Evolutionary conservation across 169 alveolate genomes (phyloP).

Genomic region (Cryptosporidium sp.): DNA sequence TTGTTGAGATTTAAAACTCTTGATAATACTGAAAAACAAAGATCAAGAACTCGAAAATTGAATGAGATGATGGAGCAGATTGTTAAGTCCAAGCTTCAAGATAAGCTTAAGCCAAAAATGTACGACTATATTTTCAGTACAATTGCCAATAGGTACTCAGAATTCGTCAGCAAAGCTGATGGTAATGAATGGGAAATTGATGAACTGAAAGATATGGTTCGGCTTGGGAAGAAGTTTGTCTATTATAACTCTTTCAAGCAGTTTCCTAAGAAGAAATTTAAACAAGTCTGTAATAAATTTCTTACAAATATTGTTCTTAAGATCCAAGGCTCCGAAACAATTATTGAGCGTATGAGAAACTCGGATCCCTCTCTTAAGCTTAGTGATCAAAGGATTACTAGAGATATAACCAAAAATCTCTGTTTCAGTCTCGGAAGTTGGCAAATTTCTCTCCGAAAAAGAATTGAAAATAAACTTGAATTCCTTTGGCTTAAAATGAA

Average conservation of each 20-base stretch:
- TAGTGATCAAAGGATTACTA: constrained; percentile 22
- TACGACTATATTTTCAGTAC: background rate
- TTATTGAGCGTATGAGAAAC: constrained; percentile 2
- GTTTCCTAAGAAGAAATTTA: constrained; percentile 33
- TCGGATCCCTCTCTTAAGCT: background rate
- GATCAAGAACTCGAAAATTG: constrained; percentile 20
- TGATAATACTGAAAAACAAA: constrained; percentile 8
- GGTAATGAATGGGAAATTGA: constrained; percentile 24
- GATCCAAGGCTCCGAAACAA: constrained; percentile 2
- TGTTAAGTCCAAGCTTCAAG: constrained; percentile 34
- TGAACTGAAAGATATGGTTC: constrained; percentile 42
- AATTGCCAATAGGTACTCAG: background rate
- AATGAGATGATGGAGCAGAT: constrained; percentile 53
- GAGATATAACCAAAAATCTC: constrained; percentile 24
- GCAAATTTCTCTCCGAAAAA: constrained; percentile 41
- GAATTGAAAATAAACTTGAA: constrained; percentile 28
- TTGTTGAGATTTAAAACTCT: constrained; percentile 28
- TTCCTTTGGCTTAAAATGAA: constrained; percentile 58
- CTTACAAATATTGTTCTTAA: constrained; percentile 29
- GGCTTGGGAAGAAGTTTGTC: constrained; percentile 36
- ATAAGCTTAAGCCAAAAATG: constrained; percentile 23
- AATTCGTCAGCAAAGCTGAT: constrained; percentile 6
- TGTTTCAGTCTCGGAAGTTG: constrained; percentile 50
- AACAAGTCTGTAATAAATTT: background rate
- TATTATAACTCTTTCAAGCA: constrained; percentile 32